Percentiles rank a stretch among this genome's conserved stretches.
Conservation (phyloP, 176 grass and related monocot genomes). For the Bothriochloa decipiens region DNA sequence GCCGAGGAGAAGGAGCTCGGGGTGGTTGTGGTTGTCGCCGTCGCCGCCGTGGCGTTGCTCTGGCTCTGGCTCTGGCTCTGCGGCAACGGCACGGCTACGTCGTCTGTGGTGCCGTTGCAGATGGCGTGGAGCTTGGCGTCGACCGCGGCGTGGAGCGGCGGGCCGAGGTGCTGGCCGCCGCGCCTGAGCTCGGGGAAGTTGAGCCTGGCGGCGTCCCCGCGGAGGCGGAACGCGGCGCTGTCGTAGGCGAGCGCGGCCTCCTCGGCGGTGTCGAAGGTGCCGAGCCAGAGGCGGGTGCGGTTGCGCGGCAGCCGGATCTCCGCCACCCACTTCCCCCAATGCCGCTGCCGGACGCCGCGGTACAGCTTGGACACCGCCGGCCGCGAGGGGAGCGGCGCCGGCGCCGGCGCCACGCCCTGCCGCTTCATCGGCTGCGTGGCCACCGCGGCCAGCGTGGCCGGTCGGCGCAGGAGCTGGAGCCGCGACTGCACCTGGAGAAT, state of each 20-base stretch:
- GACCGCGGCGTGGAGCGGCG: constrained; percentile 59
- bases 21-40: neutral
- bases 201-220: constrained; percentile 68
- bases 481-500: constrained; percentile 45
- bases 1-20: constrained; percentile 28
- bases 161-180: constrained; percentile 51
- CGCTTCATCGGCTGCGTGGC: constrained; percentile 70
- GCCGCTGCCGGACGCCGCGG: constrained; percentile 75
- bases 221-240: constrained; percentile 62
- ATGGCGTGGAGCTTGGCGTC: constrained; percentile 71
- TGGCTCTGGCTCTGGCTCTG: constrained; percentile 37
- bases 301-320: constrained; percentile 82
- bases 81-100: neutral
- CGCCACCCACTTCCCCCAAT: constrained; percentile 85
- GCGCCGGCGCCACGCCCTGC: neutral
- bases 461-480: constrained; percentile 41
- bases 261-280: constrained; percentile 91
- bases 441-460: constrained; percentile 22
- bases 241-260: constrained; percentile 82
- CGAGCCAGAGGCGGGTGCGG: constrained; percentile 92
- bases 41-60: constrained; percentile 16
- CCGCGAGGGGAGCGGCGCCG: neutral
- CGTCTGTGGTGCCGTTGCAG: constrained; percentile 45
- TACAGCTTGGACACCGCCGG: constrained; percentile 67
- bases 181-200: constrained; percentile 71